A percentile compares a stretch with the other conserved stretches of the same genome.
These are phyloP conservation scores for Gryganskiella cystojenkinii DNA, from an alignment of 192 early-diverging fungal genomes.

Conservation along the genomic window DNA sequence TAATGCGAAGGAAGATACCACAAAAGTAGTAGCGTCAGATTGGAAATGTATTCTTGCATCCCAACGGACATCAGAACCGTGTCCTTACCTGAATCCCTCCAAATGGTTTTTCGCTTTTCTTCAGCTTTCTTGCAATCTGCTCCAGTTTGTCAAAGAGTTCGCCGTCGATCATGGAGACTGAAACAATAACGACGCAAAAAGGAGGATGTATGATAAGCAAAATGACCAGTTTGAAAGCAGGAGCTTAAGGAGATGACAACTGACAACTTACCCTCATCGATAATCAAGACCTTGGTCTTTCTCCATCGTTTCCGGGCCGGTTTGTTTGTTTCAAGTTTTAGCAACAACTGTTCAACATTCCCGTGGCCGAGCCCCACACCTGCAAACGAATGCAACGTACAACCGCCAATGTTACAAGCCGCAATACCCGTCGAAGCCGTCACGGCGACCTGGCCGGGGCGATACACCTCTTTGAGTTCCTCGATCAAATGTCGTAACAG, in stretches of 20 bases:
- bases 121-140: slow-evolving; percentile 65
- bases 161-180: slow-evolving; percentile 82
- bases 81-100: slow-evolving; percentile 77
- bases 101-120: slow-evolving; percentile 60
- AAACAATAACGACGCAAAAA: neutral
- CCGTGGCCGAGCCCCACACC: slow-evolving; percentile 71
- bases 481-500: slow-evolving; percentile 55
- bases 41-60: neutral
- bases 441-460: slow-evolving; percentile 57
- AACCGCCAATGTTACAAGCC: slow-evolving; percentile 69
- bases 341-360: slow-evolving; percentile 29
- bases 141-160: slow-evolving; percentile 79
- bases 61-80: no score
- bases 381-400: slow-evolving; percentile 68
- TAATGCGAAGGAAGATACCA: neutral
- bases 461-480: slow-evolving; percentile 36
- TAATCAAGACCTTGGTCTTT: slow-evolving; percentile 69
- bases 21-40: neutral
- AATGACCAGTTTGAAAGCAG: neutral
- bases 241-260: neutral
- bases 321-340: slow-evolving; percentile 26
- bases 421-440: slow-evolving; percentile 71
- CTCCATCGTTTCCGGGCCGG: slow-evolving; percentile 65
- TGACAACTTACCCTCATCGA: slow-evolving; percentile 74
- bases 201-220: neutral